Percentiles rank a stretch among this genome's conserved stretches.
Evolutionary conservation across 768 basidiomycete genomes (phyloP).

Genomic region (Suillus subalutaceus): DNA sequence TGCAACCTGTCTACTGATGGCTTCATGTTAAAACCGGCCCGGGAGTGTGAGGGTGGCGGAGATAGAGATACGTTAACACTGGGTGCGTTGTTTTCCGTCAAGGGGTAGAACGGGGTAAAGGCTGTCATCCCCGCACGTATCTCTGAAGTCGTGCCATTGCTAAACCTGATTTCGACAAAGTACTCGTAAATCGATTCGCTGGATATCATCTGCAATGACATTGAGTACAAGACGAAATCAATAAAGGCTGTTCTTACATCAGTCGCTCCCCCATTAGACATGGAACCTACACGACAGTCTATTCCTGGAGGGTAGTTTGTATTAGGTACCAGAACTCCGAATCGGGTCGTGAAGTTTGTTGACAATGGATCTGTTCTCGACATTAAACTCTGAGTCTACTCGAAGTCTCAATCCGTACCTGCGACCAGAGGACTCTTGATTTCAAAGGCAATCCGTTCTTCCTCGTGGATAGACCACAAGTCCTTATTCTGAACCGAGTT

Average conservation of each 20-base stretch:
- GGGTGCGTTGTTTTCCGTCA: neutral
- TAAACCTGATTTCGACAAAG: constrained; percentile 19
- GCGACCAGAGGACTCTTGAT: constrained; percentile 6
- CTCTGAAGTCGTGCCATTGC: constrained; percentile 22
- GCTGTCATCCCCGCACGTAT: constrained; percentile 22
- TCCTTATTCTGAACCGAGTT: constrained; percentile 14
- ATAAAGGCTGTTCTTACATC: neutral
- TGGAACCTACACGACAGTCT: constrained; percentile 4
- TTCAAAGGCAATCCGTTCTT: constrained; percentile 24
- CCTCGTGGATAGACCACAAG: constrained; percentile 21
- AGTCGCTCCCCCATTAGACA: neutral
- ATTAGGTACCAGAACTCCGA: constrained; percentile 23
- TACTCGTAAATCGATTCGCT: constrained; percentile 20
- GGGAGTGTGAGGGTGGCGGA: neutral
- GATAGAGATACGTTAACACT: neutral
- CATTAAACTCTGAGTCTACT: constrained; percentile 7
- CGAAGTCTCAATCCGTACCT: constrained; percentile 1
- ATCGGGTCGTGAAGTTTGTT: constrained; percentile 1
- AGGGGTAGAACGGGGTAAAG: constrained; percentile 18
- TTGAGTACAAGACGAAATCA: neutral
- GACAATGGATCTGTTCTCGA: neutral
- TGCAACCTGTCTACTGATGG: neutral
- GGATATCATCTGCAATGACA: neutral
- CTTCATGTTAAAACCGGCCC: neutral
- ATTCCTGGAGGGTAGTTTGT: constrained; percentile 26